Base-by-base conservation (phyloP, 805 yeast species). In the Sporopachydermia lactativora region DNA sequence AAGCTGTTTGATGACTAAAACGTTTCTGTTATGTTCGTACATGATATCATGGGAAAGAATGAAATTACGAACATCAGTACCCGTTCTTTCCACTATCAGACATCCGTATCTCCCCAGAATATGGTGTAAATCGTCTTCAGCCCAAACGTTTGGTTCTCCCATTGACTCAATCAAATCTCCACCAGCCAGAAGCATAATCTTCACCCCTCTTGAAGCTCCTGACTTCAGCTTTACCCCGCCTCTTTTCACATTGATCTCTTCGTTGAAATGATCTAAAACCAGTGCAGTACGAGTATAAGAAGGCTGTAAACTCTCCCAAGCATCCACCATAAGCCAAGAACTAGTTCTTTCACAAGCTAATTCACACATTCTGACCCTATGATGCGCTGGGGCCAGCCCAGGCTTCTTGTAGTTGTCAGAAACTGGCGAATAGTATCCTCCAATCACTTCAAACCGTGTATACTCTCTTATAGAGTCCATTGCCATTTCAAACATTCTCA, bases 61-160 rank as follows among this genome's bases (percentile, higher is more conserved):
- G 63, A 82, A 82, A n/a, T 81, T 73, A 51, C 94, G 66, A 19
- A 82, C 94, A 60, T 82, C 94, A 4, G 82, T 67, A 2, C 92
- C 92, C 0, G 94, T 82, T 54, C 94, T 65, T 61, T 82, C 94
- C 13, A 82, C 88, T 31, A 82, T 82, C 40, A 82, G 62, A 59
- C 94, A 82, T 1, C 94, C 94, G 55, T 82, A 82, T 49, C 76
- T 77, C 15, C 94, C 94, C 49, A 82, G 61, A 28, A 82, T 82
- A 54, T 82, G 94, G 50, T 81, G 85, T 49, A 82, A 64, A 58
- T 82, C 94, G 43, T 69, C 75, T 54, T 81, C 92, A 1, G 86
- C 88, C 94, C 94, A 82, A 17, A 82, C 92, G 51, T 82, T 83
- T 6, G 92, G 92, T 54, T 82, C 94, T 11, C 94, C 94, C 92